Evolutionary conservation across 148 eudicot species (phyloP).

Genomic region (Beta vulgaris): DNA sequence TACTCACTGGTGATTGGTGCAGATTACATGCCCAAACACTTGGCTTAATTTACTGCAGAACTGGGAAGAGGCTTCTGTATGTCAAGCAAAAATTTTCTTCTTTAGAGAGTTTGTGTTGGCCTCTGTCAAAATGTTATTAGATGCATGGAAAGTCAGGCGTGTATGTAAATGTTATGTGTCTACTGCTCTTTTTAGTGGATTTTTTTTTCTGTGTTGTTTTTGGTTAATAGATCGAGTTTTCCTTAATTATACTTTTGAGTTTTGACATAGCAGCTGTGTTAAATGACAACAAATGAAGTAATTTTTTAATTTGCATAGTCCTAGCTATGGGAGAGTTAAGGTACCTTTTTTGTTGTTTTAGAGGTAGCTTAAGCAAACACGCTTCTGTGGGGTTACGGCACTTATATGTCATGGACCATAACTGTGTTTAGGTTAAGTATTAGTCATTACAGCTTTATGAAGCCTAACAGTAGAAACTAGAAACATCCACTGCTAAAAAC

Average conservation of each 20-base stretch:
- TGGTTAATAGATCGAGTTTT: too few relatives aligned
- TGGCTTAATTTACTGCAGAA: too few relatives aligned
- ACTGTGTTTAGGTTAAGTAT: not conserved
- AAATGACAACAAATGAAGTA: too few relatives aligned
- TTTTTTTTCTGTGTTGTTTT: not conserved
- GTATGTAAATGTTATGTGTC: not conserved
- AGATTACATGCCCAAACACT: too few relatives aligned
- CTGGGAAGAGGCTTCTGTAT: too few relatives aligned
- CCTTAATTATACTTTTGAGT: too few relatives aligned
- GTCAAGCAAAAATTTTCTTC: not conserved
- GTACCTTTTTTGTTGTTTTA: not conserved
- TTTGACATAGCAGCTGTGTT: too few relatives aligned
- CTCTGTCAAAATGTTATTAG: not conserved
- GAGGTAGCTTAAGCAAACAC: not conserved
- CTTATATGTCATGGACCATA: not conserved
- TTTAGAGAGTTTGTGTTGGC: not conserved
- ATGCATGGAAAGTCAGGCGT: not conserved
- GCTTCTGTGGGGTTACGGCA: not conserved
- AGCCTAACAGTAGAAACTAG: too few relatives aligned
- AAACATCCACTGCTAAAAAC: not conserved
- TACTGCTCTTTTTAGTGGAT: too few relatives aligned
- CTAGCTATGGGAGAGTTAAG: not conserved
- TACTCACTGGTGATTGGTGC: too few relatives aligned
- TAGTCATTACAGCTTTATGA: not conserved
- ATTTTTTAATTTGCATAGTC: too few relatives aligned